These are phyloP conservation scores for Gossypium schwendimanii DNA, from an alignment of 441 rosid species.

Conservation along the genomic window DNA sequence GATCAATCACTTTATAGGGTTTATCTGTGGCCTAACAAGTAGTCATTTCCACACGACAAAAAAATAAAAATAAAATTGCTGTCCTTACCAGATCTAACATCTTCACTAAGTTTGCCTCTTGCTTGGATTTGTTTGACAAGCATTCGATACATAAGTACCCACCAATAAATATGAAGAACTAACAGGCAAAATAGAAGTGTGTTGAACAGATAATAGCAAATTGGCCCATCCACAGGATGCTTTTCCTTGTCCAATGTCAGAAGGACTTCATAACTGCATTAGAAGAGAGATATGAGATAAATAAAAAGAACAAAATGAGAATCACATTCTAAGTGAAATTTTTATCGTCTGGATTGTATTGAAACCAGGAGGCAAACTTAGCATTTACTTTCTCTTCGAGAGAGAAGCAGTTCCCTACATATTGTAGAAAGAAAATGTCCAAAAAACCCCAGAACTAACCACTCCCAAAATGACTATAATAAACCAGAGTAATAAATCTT, in stretches of 20 bases:
- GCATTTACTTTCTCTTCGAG: not conserved
- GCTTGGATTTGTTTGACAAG: constrained; percentile 89
- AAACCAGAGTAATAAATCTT: not conserved
- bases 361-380: not conserved
- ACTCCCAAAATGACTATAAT: not conserved
- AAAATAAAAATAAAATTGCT: not conserved
- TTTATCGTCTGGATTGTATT: constrained; percentile 7
- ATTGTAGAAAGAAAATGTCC: not conserved
- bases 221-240: constrained; percentile 64
- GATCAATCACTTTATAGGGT: not conserved
- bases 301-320: not conserved
- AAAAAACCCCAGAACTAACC: not conserved
- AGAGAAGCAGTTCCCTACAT: not conserved
- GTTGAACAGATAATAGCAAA: constrained; percentile 78
- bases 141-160: constrained; percentile 92
- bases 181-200: constrained; percentile 76
- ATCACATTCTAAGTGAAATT: not conserved
- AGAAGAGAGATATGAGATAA: constrained; percentile 1
- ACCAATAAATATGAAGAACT: constrained; percentile 93
- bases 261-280: constrained; percentile 76
- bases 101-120: constrained; percentile 81
- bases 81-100: constrained; percentile 87
- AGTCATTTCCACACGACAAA: not conserved
- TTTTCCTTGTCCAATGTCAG: constrained; percentile 57
- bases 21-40: not conserved